Conservation (phyloP, 176 grass and related monocot species). For the Coix lacrymajobi region DNA sequence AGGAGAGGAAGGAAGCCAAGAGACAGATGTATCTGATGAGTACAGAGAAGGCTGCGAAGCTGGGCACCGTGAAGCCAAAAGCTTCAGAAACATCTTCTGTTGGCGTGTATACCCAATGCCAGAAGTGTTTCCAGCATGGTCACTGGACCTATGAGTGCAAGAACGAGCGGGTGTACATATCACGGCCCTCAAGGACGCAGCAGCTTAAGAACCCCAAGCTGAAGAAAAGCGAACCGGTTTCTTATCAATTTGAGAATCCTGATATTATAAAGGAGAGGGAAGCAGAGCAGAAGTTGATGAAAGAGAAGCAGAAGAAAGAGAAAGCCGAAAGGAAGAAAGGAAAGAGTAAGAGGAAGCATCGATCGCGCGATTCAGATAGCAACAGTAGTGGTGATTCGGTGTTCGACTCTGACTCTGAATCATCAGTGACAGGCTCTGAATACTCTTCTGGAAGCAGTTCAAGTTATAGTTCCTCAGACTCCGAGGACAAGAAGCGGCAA, state of each 20-base stretch:
- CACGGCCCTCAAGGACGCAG: constrained; percentile 44
- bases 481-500: constrained; percentile 45
- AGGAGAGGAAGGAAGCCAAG: constrained; percentile 85
- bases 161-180: constrained; percentile 75
- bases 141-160: constrained; percentile 90
- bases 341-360: constrained; percentile 70
- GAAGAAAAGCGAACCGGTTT: constrained; percentile 55
- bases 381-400: constrained; percentile 56
- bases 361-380: constrained; percentile 43
- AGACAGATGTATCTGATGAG: constrained; percentile 87
- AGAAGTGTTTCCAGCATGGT: constrained; percentile 77
- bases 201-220: constrained; percentile 72
- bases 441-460: constrained; percentile 69
- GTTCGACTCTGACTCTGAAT: constrained; percentile 60
- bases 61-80: constrained; percentile 60
- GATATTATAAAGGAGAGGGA: constrained; percentile 55
- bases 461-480: constrained; percentile 63
- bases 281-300: constrained; percentile 32
- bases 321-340: constrained; percentile 19
- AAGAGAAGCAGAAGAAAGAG: constrained; percentile 30
- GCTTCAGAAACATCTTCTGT: constrained; percentile 23
- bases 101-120: constrained; percentile 46
- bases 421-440: constrained; percentile 37
- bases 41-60: constrained; percentile 60
- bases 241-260: constrained; percentile 55